phyloP scores from a whole-genome alignment of 2,329 filamentous ascomycete genomes.

The Proliferodiscus dingleyae region DNA sequence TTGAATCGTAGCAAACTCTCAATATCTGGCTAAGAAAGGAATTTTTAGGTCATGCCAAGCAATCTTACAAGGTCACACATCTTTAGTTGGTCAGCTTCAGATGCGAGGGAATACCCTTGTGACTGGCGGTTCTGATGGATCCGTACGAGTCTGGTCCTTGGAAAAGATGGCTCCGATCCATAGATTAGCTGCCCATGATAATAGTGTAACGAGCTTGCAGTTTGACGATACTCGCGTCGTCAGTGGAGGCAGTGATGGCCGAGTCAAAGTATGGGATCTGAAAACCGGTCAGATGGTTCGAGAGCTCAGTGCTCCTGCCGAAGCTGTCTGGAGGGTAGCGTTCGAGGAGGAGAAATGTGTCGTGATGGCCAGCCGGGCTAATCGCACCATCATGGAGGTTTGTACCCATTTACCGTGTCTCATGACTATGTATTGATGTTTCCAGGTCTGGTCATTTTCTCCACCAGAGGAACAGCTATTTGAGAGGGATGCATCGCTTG shows the following conservation, averaged over 20 bases:
- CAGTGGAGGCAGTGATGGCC: constrained; percentile 92
- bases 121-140: constrained; percentile 92
- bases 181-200: constrained; percentile 91
- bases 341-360: constrained; percentile 99
- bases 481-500: constrained; percentile 32
- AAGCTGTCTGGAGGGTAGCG: constrained; percentile 95
- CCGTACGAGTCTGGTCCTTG: constrained; percentile 92
- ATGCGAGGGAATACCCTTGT: constrained; percentile 93
- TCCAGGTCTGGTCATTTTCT: constrained; percentile 89
- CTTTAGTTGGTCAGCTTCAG: constrained; percentile 91
- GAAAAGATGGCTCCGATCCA: constrained; percentile 89
- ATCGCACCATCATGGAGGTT: constrained; percentile 96
- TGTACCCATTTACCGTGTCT: constrained; percentile 32
- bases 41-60: constrained; percentile 54
- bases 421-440: constrained; percentile 27
- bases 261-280: constrained; percentile 97
- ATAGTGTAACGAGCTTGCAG: constrained; percentile 94
- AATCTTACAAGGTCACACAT: constrained; percentile 94
- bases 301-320: constrained; percentile 84
- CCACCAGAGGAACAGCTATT: constrained; percentile 66
- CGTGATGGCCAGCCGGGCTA: constrained; percentile 80
- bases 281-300: constrained; percentile 86
- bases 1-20: constrained; percentile 32
- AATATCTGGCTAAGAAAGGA: constrained; percentile 45
- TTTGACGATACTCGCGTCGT: constrained; percentile 96